Evolutionary conservation across 176 grass and related monocot genomes (phyloP), one percentile per base, ranked within the genome.

Genomic region (Metroxylon sagu): DNA sequence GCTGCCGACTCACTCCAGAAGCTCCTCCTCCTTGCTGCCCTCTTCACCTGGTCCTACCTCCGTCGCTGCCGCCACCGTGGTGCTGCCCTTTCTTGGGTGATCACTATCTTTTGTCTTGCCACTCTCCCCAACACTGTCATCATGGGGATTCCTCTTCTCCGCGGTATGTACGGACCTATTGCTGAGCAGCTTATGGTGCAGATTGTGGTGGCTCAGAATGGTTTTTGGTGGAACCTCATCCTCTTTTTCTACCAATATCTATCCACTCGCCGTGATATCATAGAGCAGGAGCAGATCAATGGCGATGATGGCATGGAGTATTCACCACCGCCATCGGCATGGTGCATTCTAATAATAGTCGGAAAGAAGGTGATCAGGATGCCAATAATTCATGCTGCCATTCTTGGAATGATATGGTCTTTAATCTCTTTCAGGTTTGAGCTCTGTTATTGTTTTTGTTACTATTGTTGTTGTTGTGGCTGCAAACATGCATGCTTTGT

Each of bases 381-480:
- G n/a, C 90, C 86, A 0, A 90, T 82, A 28, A 95, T 86, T 62
- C 79, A 95, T 27, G 90, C 82, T n/a, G n/a, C n/a, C n/a, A n/a
- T n/a, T n/a, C n/a, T n/a, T n/a, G n/a, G n/a, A n/a, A n/a, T n/a
- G n/a, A 1, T 87, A 35, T 95, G 90, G 86, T 69, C 90, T 26
- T 68, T 90, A 0, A 69, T 95, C 19, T 79, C 86, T 53, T 90
- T 77, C 68, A 95, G 82, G 90, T 95, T n/a, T n/a, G n/a, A n/a
- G n/a, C n/a, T n/a, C 29, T 8, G 16, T 21, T 66, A 30, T 52
- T 4, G n/a, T n/a, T n/a, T n/a, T n/a, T n/a, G n/a, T 17, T 39
- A 25, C 4, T 56, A 12, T 25, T n/a, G n/a, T n/a, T n/a, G n/a
- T n/a, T n/a, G n/a, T n/a, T n/a, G n/a, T n/a, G n/a, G n/a, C n/a